phyloP scores from a whole-genome alignment of 2,329 filamentous ascomycete species.

The Nakataea oryzae region DNA sequence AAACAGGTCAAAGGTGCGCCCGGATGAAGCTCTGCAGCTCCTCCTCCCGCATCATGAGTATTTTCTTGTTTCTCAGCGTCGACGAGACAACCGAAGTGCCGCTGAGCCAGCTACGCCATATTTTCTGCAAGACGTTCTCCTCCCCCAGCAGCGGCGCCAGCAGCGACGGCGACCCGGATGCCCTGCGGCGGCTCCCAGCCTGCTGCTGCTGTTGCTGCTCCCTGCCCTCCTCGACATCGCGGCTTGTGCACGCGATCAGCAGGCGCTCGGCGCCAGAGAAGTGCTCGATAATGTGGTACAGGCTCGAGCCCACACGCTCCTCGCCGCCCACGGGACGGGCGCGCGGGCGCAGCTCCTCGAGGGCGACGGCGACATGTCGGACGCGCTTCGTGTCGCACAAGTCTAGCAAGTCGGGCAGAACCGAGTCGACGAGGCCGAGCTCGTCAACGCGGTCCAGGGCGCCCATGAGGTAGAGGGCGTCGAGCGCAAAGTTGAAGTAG shows the following conservation, averaged over 20 bases:
- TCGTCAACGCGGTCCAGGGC: conserved; percentile 36
- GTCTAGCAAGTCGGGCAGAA: conserved; percentile 36
- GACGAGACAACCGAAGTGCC: conserved; percentile 27
- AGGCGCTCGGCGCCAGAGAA: conserved; percentile 25
- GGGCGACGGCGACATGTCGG: conserved; percentile 30
- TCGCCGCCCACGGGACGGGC: conserved; percentile 6
- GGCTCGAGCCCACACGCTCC: conserved; percentile 33
- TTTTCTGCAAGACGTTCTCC: conserved; percentile 32
- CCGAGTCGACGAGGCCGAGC: conserved; percentile 31
- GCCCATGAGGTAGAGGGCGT: conserved; percentile 35
- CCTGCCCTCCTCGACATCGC: neutral
- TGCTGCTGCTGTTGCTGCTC: neutral
- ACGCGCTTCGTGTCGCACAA: conserved; percentile 32
- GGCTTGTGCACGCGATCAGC: conserved; percentile 26
- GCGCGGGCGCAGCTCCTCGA: conserved; percentile 27
- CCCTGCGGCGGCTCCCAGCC: conserved; percentile 8
- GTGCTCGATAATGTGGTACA: conserved; percentile 37
- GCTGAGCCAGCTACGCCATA: conserved; percentile 35
- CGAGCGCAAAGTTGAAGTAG: conserved; percentile 36
- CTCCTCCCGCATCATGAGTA: conserved; percentile 31
- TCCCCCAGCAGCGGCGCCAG: conserved; percentile 17
- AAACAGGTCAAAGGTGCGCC: conserved; percentile 3
- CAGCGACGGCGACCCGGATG: conserved; percentile 22
- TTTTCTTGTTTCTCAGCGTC: conserved; percentile 29
- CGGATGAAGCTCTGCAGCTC: conserved; percentile 24